These are phyloP conservation scores for Candida mattraensis DNA, from an alignment of 805 yeast genomes.

Conservation along the genomic window DNA sequence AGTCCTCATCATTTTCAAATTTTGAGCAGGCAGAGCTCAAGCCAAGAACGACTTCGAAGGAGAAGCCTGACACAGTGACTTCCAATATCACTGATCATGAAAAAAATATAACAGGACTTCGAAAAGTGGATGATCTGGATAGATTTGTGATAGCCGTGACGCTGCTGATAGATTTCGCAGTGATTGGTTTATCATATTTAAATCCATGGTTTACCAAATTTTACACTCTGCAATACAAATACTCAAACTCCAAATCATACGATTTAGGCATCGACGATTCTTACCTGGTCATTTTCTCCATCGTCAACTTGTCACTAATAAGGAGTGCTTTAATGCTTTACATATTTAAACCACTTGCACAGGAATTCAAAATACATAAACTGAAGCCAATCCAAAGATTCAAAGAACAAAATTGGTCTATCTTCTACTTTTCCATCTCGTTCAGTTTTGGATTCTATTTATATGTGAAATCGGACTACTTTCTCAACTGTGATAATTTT, in stretches of 20 bases:
- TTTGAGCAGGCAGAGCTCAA: constrained; percentile 8
- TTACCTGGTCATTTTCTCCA: constrained; percentile 53
- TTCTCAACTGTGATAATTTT: constrained; percentile 53
- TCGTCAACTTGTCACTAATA: constrained; percentile 55
- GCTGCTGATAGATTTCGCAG: constrained; percentile 14
- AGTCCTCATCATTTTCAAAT: constrained; percentile 11
- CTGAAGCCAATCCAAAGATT: constrained; percentile 62
- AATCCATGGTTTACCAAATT: constrained; percentile 37
- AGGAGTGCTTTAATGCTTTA: constrained; percentile 62
- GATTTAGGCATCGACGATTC: constrained; percentile 58
- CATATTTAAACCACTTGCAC: constrained; percentile 58
- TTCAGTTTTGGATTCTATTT: constrained; percentile 58
- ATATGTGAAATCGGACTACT: constrained; percentile 59
- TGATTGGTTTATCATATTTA: constrained; percentile 19
- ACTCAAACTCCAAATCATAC: constrained; percentile 36
- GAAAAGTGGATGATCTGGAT: constrained; percentile 18
- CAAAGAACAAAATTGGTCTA: constrained; percentile 85
- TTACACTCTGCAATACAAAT: constrained; percentile 40
- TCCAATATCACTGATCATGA: neutral
- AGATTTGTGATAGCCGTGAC: constrained; percentile 21
- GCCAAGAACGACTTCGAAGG: constrained; percentile 7
- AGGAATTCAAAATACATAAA: constrained; percentile 41
- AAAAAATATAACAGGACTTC: constrained; percentile 2
- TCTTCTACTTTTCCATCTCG: constrained; percentile 56
- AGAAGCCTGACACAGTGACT: constrained; percentile 1